A percentile compares a stretch with the other conserved stretches of the same genome.
Evolutionary conservation across 768 basidiomycete species (phyloP).

Genomic region (Fibroporia radiculosa): DNA sequence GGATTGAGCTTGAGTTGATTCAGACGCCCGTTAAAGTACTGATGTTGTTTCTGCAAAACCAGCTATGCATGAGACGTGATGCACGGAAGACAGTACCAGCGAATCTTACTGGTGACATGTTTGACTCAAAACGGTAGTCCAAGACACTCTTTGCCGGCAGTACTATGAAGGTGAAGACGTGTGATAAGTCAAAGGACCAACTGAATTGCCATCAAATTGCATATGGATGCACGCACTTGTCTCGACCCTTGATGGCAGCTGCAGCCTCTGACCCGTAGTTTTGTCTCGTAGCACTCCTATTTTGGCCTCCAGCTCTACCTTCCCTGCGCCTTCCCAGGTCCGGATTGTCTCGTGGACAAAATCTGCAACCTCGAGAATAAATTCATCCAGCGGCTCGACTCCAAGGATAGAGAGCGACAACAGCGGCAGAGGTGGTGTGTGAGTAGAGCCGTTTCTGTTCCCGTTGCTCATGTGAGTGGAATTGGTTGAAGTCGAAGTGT

Average conservation of each 20-base stretch:
- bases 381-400: slow-evolving; percentile 88
- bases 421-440: slow-evolving; percentile 36
- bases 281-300: slow-evolving; percentile 68
- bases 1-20: slow-evolving; percentile 66
- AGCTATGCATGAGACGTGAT: slow-evolving; percentile 1
- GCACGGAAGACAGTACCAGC: slow-evolving; percentile 21
- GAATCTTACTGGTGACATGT: slow-evolving; percentile 70
- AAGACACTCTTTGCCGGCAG: slow-evolving; percentile 50
- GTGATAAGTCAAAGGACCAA: background rate
- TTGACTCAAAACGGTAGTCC: slow-evolving; percentile 79
- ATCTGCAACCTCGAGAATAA: slow-evolving; percentile 86
- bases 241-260: slow-evolving; percentile 71
- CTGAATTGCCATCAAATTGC: background rate
- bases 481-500: slow-evolving; percentile 9
- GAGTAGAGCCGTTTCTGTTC: slow-evolving; percentile 15
- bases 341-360: slow-evolving; percentile 74
- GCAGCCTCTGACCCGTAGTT: slow-evolving; percentile 45
- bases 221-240: slow-evolving; percentile 52
- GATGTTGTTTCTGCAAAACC: slow-evolving; percentile 65
- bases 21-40: slow-evolving; percentile 78
- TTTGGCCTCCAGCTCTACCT: slow-evolving; percentile 85
- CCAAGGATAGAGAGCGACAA: slow-evolving; percentile 78
- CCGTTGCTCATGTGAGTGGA: slow-evolving; percentile 16
- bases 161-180: slow-evolving; percentile 39
- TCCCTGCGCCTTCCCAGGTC: slow-evolving; percentile 39